Base-by-base conservation (phyloP, 352 stramenopile genomes). In the Globisporangium echinulatum region DNA sequence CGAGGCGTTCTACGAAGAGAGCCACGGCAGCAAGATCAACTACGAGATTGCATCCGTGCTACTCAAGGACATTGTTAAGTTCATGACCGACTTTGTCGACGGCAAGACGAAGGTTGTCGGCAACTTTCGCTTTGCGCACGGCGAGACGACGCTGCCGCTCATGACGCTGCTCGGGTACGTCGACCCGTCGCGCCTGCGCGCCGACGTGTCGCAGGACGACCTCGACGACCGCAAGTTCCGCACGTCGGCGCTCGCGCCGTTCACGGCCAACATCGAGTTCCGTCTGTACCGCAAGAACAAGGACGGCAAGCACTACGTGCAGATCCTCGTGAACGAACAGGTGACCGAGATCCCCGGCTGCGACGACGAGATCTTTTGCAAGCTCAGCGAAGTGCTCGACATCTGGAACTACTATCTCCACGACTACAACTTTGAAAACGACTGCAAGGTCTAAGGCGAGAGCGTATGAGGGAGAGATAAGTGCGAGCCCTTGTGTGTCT, bases 121-220 rank as follows among this genome's bases (percentile, higher is more conserved):
- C 0, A 72, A 69, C 43, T 84, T 87, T 51, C 72, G 67, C 52
- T 85, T 87, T 37, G 80, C 78, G 1, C 78, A 92, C 52, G 80
- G 79, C 13, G 79, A 92, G 63, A 92, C 82, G 15, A 82, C 75
- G 46, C 59, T 92, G 11, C 79, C 82, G 11, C 70, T 92, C 10
- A 79, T 87, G 71, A 82, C 68, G 14, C 63, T 92, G 14, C 66
- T 92, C 63, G 77, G 77, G 7, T 70, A 81, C 10, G 64, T 67
- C 11, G 63, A 72, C 52, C 64, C 59, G 6, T 59, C 62, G 3
- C 52, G 49, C 50, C 59, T 85, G 7, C n/a, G 68, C 6, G 69
- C 71, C 11, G 67, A 69, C 25, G 69, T 67, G 40, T 68, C 73
- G 0, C 15, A 58, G 2, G 43, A 50, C 11, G 61, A 68, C 6